phyloP scores from a whole-genome alignment of 208 protist genomes.

The Acanthamoeba triangularis region DNA sequence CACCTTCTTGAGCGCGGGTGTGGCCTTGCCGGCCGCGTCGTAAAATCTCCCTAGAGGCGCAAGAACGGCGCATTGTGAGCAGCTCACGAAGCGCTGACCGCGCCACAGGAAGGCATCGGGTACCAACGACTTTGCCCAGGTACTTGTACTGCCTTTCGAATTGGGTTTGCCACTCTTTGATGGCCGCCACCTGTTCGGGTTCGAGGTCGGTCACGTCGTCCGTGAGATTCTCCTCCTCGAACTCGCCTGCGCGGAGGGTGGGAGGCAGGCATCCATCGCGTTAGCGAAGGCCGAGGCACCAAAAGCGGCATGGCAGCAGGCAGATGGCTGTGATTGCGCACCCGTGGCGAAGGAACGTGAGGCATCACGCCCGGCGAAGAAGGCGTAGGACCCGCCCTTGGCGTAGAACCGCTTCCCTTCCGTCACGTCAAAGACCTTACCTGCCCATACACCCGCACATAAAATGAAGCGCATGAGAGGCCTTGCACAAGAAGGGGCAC shows the following conservation, averaged over 20 bases:
- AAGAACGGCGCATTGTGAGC: not conserved
- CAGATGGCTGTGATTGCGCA: not conserved
- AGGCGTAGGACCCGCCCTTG: conserved; percentile 66
- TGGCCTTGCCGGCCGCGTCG: conserved; percentile 12
- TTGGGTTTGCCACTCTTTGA: conserved; percentile 36
- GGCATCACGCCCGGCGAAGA: conserved; percentile 62
- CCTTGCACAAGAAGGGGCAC: not conserved
- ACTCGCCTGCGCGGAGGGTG: not conserved
- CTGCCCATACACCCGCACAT: not conserved
- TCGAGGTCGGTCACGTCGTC: conserved; percentile 53
- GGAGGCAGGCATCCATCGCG: not conserved
- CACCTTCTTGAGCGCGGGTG: conserved; percentile 34
- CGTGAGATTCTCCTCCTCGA: conserved; percentile 5
- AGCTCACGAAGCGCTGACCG: not conserved
- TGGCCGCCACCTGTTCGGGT: conserved; percentile 27
- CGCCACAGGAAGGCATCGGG: too few species aligned
- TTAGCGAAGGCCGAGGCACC: not conserved
- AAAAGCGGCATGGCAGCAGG: too few species aligned
- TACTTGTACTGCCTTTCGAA: conserved; percentile 33
- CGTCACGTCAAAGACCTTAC: conserved; percentile 72
- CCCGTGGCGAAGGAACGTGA: conserved; percentile 49
- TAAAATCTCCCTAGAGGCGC: conserved; percentile 4
- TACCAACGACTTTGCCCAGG: conserved; percentile 64
- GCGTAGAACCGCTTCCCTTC: conserved; percentile 36
- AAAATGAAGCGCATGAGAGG: not conserved